Percentiles rank a stretch among this genome's conserved stretches.
Conservation (phyloP, 2,329 filamentous ascomycete genomes). For the Nigrospora sphaerica region DNA sequence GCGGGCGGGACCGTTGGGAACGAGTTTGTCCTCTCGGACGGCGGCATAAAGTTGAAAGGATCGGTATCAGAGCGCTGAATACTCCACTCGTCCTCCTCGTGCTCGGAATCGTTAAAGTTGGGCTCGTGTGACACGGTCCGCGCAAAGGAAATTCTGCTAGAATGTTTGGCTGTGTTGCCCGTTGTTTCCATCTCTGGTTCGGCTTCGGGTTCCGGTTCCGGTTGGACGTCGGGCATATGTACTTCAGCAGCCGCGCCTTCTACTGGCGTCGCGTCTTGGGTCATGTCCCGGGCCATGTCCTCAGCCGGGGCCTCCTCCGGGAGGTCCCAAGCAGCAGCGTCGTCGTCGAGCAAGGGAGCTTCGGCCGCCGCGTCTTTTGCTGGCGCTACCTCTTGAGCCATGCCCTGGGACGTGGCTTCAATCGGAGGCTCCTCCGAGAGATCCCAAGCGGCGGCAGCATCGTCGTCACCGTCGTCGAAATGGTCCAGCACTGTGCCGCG, state of each 20-base stretch:
- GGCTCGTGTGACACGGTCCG: slow-evolving; percentile 57
- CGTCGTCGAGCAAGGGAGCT: slow-evolving; percentile 6
- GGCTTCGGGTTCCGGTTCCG: slow-evolving; percentile 7
- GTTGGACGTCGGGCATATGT: slow-evolving; percentile 3
- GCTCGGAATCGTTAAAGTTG: slow-evolving; percentile 41
- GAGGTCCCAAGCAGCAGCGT: slow-evolving; percentile 17
- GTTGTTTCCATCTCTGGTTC: slow-evolving; percentile 9
- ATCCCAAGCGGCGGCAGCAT: slow-evolving; percentile 17
- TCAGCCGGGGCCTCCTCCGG: slow-evolving; percentile 3
- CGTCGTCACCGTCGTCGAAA: slow-evolving; percentile 14
- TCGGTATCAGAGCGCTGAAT: slow-evolving; percentile 45
- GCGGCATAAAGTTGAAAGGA: slow-evolving; percentile 53
- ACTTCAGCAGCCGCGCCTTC: slow-evolving; percentile 7
- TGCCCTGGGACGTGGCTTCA: background rate
- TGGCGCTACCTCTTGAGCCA: slow-evolving; percentile 3
- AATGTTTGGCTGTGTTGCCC: slow-evolving; percentile 39
- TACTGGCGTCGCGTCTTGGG: slow-evolving; percentile 2
- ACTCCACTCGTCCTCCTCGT: slow-evolving; percentile 53
- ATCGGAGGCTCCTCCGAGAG: slow-evolving; percentile 6
- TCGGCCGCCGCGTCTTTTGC: slow-evolving; percentile 7
- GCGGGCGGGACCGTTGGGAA: slow-evolving; percentile 50
- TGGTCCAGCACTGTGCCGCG: slow-evolving; percentile 12
- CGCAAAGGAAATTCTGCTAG: slow-evolving; percentile 54
- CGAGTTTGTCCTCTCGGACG: slow-evolving; percentile 53
- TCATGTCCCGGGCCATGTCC: background rate